Evolutionary conservation across 208 protist genomes (phyloP).

Genomic region (Trypanosomatidae sp.): DNA sequence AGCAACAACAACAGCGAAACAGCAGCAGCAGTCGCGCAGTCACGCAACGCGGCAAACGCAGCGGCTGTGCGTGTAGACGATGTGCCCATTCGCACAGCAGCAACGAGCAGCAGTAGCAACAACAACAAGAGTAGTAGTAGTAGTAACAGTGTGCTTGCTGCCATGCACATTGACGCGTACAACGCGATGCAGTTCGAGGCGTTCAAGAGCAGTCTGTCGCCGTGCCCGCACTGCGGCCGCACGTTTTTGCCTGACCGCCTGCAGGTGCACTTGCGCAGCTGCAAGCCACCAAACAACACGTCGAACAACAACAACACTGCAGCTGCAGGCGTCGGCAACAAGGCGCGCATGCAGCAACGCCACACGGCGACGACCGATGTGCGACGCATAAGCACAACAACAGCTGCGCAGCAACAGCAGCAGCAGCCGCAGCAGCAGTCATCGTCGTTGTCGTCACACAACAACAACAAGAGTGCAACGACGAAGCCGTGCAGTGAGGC

Average conservation of each 20-base stretch:
- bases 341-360: not conserved
- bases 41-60: too few species aligned
- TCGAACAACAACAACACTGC: not conserved
- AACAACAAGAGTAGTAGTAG: not conserved
- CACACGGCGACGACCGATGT: too few species aligned
- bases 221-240: constrained; percentile 82
- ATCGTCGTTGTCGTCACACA: too few species aligned
- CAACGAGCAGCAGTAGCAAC: too few species aligned
- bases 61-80: too few species aligned
- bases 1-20: too few species aligned
- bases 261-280: constrained; percentile 78
- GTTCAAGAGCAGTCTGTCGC: constrained; percentile 57
- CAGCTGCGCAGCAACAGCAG: not conserved
- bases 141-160: not conserved
- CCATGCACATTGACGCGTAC: constrained; percentile 37
- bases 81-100: too few species aligned
- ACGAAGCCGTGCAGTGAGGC: too few species aligned
- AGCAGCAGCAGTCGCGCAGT: too few species aligned
- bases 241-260: constrained; percentile 87
- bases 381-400: not conserved
- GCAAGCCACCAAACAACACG: constrained; percentile 37
- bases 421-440: constrained; percentile 1
- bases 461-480: too few species aligned
- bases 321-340: not conserved
- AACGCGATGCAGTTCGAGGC: constrained; percentile 67